Evolutionary conservation across 495 filamentous ascomycete genomes (phyloP).

Genomic region (Pyrenula massariospora): DNA sequence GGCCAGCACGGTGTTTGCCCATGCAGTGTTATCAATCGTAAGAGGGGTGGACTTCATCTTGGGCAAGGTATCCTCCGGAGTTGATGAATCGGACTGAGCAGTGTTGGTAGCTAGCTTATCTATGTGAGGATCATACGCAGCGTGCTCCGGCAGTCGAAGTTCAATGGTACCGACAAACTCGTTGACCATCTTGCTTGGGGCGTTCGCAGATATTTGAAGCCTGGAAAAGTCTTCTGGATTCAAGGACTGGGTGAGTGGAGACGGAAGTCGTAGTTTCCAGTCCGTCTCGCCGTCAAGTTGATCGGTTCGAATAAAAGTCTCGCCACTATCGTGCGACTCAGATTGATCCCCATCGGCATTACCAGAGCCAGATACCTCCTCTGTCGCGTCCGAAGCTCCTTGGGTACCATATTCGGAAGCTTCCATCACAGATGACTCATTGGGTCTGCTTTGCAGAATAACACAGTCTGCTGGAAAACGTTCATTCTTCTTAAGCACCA

Average conservation of each 20-base stretch:
- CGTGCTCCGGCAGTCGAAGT: slow-evolving; percentile 25
- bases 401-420: slow-evolving; percentile 7
- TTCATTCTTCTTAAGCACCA: slow-evolving; percentile 84
- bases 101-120: slow-evolving; percentile 18
- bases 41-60: slow-evolving; percentile 52
- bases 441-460: slow-evolving; percentile 71
- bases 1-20: slow-evolving; percentile 95
- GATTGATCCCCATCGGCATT: slow-evolving; percentile 15
- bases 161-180: slow-evolving; percentile 84
- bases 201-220: slow-evolving; percentile 69
- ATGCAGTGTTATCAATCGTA: slow-evolving; percentile 94
- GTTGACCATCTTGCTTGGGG: slow-evolving; percentile 85
- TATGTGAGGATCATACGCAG: slow-evolving; percentile 31
- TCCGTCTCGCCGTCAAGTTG: slow-evolving; percentile 98
- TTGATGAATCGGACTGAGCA: slow-evolving; percentile 12
- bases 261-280: slow-evolving; percentile 90
- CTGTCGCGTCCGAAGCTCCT: slow-evolving; percentile 5
- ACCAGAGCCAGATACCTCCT: slow-evolving; percentile 8
- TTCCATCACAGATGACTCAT: slow-evolving; percentile 35
- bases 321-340: slow-evolving; percentile 38
- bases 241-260: slow-evolving; percentile 67
- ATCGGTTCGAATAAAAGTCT: slow-evolving; percentile 95
- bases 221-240: slow-evolving; percentile 55
- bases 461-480: slow-evolving; percentile 90
- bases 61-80: slow-evolving; percentile 2